A percentile compares a stretch with the other conserved stretches of the same genome.
These are phyloP conservation scores for Taphrina pruni DNA, from an alignment of 1,139 yeast genomes.

Conservation along the genomic window DNA sequence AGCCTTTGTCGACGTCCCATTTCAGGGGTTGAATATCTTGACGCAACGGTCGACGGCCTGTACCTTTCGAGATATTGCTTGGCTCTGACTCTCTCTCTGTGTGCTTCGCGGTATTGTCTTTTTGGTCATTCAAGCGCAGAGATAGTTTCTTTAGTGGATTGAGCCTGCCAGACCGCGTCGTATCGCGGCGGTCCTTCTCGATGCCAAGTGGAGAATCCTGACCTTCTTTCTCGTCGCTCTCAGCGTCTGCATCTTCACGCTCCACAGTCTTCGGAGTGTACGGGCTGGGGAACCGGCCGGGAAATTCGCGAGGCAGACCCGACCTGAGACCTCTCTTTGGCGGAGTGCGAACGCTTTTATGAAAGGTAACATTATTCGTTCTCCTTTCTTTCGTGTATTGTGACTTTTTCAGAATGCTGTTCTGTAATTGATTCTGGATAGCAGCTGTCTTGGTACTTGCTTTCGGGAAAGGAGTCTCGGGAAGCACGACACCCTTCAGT, in stretches of 20 bases:
- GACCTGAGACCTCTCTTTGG: constrained; percentile 4
- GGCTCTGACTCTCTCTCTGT: too few species aligned
- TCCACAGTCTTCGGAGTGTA: constrained; percentile 21
- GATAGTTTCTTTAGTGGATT: constrained; percentile 21
- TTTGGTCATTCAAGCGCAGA: neutral
- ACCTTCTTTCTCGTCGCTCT: neutral
- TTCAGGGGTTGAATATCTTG: neutral
- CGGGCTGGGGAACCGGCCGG: constrained; percentile 39
- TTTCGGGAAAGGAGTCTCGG: constrained; percentile 24
- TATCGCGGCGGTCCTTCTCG: neutral
- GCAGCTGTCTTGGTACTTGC: neutral
- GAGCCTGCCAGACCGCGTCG: neutral
- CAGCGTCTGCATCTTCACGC: neutral
- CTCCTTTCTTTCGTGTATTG: constrained; percentile 19
- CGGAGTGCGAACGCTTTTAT: constrained; percentile 20
- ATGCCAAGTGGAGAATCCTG: constrained; percentile 11
- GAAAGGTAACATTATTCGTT: constrained; percentile 24
- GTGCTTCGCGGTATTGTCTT: too few species aligned
- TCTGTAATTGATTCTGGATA: neutral
- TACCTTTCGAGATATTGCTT: neutral
- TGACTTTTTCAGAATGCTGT: constrained; percentile 28
- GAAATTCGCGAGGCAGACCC: constrained; percentile 25
- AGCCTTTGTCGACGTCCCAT: constrained; percentile 33
- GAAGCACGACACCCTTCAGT: constrained; percentile 22
- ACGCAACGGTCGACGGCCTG: neutral